phyloP scores from a whole-genome alignment of 2,329 filamentous ascomycete species.

The Botryosphaeria agaves region DNA sequence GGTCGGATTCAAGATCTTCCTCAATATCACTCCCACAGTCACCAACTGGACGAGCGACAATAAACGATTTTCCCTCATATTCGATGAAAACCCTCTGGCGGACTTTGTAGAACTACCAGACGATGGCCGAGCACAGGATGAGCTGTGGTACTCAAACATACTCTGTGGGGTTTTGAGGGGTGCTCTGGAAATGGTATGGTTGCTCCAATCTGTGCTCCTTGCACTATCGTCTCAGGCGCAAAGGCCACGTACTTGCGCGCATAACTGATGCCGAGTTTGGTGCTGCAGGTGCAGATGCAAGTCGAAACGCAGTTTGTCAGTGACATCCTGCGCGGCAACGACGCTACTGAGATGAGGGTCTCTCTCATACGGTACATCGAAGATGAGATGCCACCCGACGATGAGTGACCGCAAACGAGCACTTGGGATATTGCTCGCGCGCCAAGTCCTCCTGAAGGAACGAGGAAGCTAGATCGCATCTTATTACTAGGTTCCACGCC shows the following conservation, averaged over 20 bases:
- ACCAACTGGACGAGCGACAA: slow-evolving; percentile 93
- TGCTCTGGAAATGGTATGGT: slow-evolving; percentile 76
- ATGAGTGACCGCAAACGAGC: no score
- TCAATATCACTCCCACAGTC: slow-evolving; percentile 86
- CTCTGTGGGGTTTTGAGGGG: slow-evolving; percentile 84
- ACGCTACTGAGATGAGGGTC: slow-evolving; percentile 94
- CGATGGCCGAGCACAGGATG: slow-evolving; percentile 86
- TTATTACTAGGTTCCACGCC: no score
- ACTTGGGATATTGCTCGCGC: no score
- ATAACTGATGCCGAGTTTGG: neutral
- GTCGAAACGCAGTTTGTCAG: slow-evolving; percentile 94
- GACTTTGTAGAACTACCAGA: slow-evolving; percentile 97
- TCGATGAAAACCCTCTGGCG: slow-evolving; percentile 91
- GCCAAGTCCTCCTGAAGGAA: no score
- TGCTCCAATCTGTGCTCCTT: slow-evolving; percentile 1
- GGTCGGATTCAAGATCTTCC: slow-evolving; percentile 98
- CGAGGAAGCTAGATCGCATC: no score
- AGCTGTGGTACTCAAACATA: slow-evolving; percentile 97
- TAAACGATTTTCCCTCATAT: slow-evolving; percentile 89
- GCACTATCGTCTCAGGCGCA: neutral
- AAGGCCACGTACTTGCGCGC: neutral
- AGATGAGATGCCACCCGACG: slow-evolving; percentile 90
- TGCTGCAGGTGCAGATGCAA: slow-evolving; percentile 68
- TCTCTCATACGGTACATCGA: slow-evolving; percentile 88
- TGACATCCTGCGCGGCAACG: slow-evolving; percentile 80